Percentiles rank a stretch among this genome's conserved stretches.
Conservation (phyloP, 2,329 filamentous ascomycete species). For the Aspergillus unguis region DNA sequence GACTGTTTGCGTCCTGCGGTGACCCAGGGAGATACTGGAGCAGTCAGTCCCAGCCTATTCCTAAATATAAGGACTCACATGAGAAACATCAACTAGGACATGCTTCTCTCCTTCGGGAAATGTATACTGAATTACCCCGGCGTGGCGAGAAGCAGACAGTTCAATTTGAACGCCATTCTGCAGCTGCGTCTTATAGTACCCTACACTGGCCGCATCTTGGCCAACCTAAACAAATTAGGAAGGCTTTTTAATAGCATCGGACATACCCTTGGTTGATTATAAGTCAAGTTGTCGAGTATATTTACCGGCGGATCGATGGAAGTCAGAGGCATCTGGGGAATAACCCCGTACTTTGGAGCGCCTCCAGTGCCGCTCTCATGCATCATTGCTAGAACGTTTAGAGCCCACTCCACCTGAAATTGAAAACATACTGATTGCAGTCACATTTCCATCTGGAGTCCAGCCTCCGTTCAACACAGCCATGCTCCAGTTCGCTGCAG, state of each 20-base stretch:
- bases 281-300: conserved; percentile 39
- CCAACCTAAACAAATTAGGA: conserved; percentile 25
- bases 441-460: conserved; percentile 49
- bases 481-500: conserved; percentile 33
- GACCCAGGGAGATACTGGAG: conserved; percentile 48
- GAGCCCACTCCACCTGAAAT: background rate
- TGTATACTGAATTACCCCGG: conserved; percentile 61
- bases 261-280: conserved; percentile 57
- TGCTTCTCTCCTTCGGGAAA: conserved; percentile 57
- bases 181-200: conserved; percentile 61
- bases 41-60: conserved; percentile 7
- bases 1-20: conserved; percentile 35
- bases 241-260: background rate
- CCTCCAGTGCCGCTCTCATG: conserved; percentile 51
- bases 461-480: conserved; percentile 44
- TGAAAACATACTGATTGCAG: conserved; percentile 42
- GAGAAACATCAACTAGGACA: conserved; percentile 60
- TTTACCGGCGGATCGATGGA: conserved; percentile 41
- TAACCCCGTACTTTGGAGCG: conserved; percentile 39
- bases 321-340: conserved; percentile 36
- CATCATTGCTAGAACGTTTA: conserved; percentile 33
- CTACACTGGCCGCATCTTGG: conserved; percentile 57
- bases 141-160: conserved; percentile 62
- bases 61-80: conserved; percentile 19
- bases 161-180: conserved; percentile 58